A percentile compares a stretch with the other conserved stretches of the same genome.
These are phyloP conservation scores for Apostasia shenzhenica DNA, from an alignment of 106 monocot genomes.

Conservation along the genomic window DNA sequence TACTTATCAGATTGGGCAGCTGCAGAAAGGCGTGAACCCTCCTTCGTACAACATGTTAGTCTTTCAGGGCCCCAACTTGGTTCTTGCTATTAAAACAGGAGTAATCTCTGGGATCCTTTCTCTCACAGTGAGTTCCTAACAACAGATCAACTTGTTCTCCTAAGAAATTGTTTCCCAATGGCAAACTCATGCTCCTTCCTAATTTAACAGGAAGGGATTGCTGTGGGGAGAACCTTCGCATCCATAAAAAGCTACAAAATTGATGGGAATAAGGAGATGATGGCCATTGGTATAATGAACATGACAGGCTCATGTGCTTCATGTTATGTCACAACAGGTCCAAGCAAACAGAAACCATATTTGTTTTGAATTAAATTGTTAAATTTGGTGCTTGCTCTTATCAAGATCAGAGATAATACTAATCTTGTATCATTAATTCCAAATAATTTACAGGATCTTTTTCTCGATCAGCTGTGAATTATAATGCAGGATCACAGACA, in stretches of 20 bases:
- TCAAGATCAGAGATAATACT: too few relatives aligned
- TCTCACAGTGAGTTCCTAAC: conserved; percentile 46
- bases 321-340: conserved; percentile 83
- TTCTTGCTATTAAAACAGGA: conserved; percentile 55
- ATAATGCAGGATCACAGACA: conserved; percentile 29
- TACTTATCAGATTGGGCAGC: conserved; percentile 46
- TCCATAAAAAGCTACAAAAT: conserved; percentile 75
- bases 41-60: conserved; percentile 51
- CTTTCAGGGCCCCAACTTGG: conserved; percentile 37
- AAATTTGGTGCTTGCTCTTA: too few relatives aligned
- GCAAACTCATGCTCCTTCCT: neutral
- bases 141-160: too few relatives aligned
- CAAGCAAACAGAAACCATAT: too few relatives aligned
- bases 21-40: conserved; percentile 64
- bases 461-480: conserved; percentile 33
- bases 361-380: too few relatives aligned
- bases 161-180: too few relatives aligned
- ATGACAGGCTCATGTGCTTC: conserved; percentile 83
- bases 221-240: conserved; percentile 84
- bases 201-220: conserved; percentile 71
- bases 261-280: conserved; percentile 96
- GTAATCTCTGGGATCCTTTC: conserved; percentile 59
- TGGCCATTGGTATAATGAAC: conserved; percentile 90
- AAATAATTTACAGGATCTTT: conserved; percentile 25
- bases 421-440: neutral